phyloP scores from a whole-genome alignment of 116 monocot genomes.

The Dioscorea cayenensis region DNA sequence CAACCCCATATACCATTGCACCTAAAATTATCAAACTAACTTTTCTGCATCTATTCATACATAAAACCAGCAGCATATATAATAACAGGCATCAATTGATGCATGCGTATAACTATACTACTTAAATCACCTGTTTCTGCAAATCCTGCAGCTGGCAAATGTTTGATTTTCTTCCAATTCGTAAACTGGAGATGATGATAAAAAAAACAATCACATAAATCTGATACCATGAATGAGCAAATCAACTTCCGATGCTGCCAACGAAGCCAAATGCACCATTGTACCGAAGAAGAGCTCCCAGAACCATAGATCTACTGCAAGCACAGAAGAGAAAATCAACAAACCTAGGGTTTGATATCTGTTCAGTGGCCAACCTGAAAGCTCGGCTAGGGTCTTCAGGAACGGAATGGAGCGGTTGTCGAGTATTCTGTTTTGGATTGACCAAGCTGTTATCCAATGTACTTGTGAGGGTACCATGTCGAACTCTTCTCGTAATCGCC shows the following conservation, averaged over 20 bases:
- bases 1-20: no score
- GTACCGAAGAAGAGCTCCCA: slow-evolving; percentile 83
- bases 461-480: slow-evolving; percentile 74
- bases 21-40: no score
- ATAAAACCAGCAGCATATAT: no score
- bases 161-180: no score
- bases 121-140: no score
- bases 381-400: slow-evolving; percentile 43
- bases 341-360: slow-evolving; percentile 75
- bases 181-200: no score
- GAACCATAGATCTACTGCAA: slow-evolving; percentile 85
- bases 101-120: no score
- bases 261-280: slow-evolving; percentile 59
- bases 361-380: slow-evolving; percentile 79
- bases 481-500: slow-evolving; percentile 64
- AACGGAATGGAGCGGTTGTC: slow-evolving; percentile 58
- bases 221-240: background rate
- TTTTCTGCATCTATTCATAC: no score
- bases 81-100: no score
- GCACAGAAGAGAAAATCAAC: slow-evolving; percentile 64
- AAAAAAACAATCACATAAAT: background rate
- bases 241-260: slow-evolving; percentile 33
- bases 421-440: slow-evolving; percentile 53
- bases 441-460: slow-evolving; percentile 90
- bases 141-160: no score